A percentile compares a stretch with the other conserved stretches of the same genome.
These are phyloP conservation scores for Boeremia lycopersici DNA, from an alignment of 2,329 filamentous ascomycete genomes.

Conservation along the genomic window DNA sequence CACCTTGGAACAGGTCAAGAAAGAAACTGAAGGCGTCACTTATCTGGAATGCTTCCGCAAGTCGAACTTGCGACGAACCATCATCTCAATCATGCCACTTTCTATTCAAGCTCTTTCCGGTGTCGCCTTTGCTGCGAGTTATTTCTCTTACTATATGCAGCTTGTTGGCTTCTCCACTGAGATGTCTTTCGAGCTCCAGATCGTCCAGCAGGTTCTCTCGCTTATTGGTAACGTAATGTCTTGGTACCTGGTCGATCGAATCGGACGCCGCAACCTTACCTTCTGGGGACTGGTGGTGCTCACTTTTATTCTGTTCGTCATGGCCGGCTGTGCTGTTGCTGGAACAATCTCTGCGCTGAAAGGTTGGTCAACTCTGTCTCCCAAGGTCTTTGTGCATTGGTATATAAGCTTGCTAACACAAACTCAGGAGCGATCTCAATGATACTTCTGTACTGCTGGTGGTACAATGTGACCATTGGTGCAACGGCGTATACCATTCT, in stretches of 20 bases:
- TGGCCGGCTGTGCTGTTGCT: constrained; percentile 65
- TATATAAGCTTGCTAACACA: too few species aligned
- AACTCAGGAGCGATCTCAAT: constrained; percentile 19
- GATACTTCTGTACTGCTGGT: constrained; percentile 56
- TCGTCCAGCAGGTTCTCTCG: constrained; percentile 61
- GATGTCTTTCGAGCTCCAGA: constrained; percentile 49
- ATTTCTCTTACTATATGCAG: constrained; percentile 51
- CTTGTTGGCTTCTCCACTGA: constrained; percentile 39
- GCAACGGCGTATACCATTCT: constrained; percentile 88
- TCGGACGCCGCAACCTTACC: constrained; percentile 76
- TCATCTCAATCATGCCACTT: constrained; percentile 61
- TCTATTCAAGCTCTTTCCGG: constrained; percentile 49
- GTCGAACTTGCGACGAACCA: constrained; percentile 75
- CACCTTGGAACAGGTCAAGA: constrained; percentile 37
- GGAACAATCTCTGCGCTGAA: constrained; percentile 50
- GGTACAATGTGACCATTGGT: constrained; percentile 83
- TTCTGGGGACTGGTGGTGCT: constrained; percentile 67
- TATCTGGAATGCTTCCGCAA: constrained; percentile 85
- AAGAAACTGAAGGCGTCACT: constrained; percentile 61
- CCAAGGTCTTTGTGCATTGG: too few species aligned
- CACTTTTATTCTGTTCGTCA: constrained; percentile 74
- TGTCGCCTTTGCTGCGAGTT: constrained; percentile 35
- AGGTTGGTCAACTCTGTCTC: not conserved
- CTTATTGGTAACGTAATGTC: constrained; percentile 70
- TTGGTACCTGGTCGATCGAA: constrained; percentile 76